Conservation (phyloP, 192 early-diverging fungal genomes). For the Coemansia sp. region DNA sequence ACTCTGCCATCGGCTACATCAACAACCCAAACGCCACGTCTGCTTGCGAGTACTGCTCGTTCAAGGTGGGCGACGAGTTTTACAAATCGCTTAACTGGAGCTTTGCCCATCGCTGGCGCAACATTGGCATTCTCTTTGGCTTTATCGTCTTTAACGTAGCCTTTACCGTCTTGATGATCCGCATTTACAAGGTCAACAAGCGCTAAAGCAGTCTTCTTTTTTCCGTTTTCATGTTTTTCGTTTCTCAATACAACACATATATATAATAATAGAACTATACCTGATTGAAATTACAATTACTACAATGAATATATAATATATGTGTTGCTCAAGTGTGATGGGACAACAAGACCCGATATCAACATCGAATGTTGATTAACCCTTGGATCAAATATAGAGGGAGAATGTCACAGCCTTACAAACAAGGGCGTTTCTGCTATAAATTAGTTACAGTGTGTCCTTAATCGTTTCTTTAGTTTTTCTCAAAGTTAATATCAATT, state of each 20-base stretch:
- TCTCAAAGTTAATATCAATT: too few relatives aligned
- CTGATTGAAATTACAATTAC: too few relatives aligned
- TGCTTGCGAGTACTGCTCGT: slow-evolving; percentile 55
- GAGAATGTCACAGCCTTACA: too few relatives aligned
- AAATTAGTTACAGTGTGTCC: too few relatives aligned
- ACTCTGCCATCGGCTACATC: slow-evolving; percentile 42
- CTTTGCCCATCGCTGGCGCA: slow-evolving; percentile 58
- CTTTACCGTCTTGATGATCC: slow-evolving; percentile 31
- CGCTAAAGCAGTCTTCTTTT: slow-evolving; percentile 12
- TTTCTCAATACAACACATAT: not conserved
- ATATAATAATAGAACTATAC: too few relatives aligned
- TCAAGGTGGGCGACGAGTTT: slow-evolving; percentile 37
- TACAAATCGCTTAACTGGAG: slow-evolving; percentile 47
- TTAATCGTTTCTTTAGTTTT: too few relatives aligned
- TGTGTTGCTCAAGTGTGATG: too few relatives aligned
- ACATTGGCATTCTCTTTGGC: slow-evolving; percentile 59
- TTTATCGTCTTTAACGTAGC: slow-evolving; percentile 55
- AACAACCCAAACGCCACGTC: slow-evolving; percentile 33
- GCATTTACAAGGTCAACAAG: slow-evolving; percentile 45
- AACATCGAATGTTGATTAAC: too few relatives aligned
- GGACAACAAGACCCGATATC: too few relatives aligned
- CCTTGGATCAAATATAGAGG: too few relatives aligned
- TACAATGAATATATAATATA: too few relatives aligned
- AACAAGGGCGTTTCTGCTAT: too few relatives aligned
- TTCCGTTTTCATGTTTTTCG: not conserved